Evolutionary conservation across 495 filamentous ascomycete genomes (phyloP), one percentile per base, ranked within the genome.

Genomic region (Hypoxylon intermedium): DNA sequence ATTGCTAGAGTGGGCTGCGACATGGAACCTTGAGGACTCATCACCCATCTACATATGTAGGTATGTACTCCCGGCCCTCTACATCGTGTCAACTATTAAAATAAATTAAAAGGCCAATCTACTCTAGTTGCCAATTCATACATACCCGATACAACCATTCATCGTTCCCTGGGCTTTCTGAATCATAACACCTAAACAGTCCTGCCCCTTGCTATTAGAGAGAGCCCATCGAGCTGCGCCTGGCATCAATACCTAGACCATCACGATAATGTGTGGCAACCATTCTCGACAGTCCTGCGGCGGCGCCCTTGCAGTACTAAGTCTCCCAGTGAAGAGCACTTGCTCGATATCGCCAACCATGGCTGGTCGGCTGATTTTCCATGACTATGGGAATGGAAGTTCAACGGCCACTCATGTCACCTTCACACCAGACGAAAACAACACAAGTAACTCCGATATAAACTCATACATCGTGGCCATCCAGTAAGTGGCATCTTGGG

Each of bases 291-390:
- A 55, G 3, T 55, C 60, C 2, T 13, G 18, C 16, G 69, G 69
- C 30, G 72, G 72, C 9, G 72, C 70, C 18, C 51, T 75, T 16
- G 72, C 70, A 21, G 68, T 70, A 0, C 54, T 75, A 13, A 64
- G 43, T 38, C 56, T 58, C 13, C 57, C 65, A 0, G 30, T 46
- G 2, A 40, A 52, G 23, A 65, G 12, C 18, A 38, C 26, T 15
- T 36, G 49, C 0, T 46, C 43, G 3, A 53, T 51, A 23, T 28
- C 45, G 11, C 23, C 50, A 26, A 36, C 44, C 4, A 47, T 62
- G 42, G 16, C 52, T 7, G 65, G 67, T 5, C 52, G 63, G 9
- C 67, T 74, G 30, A 56, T 62, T 31, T 72, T 74, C 34, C 58
- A 70, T 33, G 62, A 67, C 19, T 51, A 50, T 13, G 58, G 58